Conservation (phyloP, 495 filamentous ascomycete species). For the Acidiella bohemica region DNA sequence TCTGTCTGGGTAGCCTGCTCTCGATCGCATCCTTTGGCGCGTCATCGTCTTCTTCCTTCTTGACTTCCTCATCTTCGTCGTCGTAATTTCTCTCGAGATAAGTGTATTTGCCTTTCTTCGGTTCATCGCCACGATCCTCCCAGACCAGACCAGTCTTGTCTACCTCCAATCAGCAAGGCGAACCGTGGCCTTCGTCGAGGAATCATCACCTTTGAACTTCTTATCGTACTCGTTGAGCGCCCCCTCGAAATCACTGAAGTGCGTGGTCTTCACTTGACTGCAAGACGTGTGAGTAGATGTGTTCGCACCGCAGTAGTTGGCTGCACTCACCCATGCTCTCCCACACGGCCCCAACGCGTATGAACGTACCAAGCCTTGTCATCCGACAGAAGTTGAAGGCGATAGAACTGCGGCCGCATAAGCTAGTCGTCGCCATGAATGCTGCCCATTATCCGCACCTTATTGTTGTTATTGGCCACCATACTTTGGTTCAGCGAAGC, state of each 20-base stretch:
- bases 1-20: slow-evolving; percentile 13
- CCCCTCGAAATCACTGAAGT: slow-evolving; percentile 20
- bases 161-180: not conserved
- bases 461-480: slow-evolving; percentile 27
- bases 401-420: slow-evolving; percentile 12
- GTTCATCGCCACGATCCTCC: slow-evolving; percentile 39
- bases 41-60: slow-evolving; percentile 1
- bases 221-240: slow-evolving; percentile 48
- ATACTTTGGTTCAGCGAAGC: slow-evolving; percentile 49
- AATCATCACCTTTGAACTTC: slow-evolving; percentile 63
- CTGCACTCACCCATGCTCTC: slow-evolving; percentile 36
- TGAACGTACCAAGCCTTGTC: not conserved
- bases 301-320: slow-evolving; percentile 35
- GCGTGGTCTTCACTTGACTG: slow-evolving; percentile 4
- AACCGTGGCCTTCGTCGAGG: not conserved
- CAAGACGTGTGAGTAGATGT: not conserved
- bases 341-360: slow-evolving; percentile 9
- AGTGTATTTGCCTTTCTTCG: slow-evolving; percentile 56
- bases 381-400: slow-evolving; percentile 18
- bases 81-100: slow-evolving; percentile 62
- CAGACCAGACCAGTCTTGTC: slow-evolving; percentile 4
- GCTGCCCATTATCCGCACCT: slow-evolving; percentile 5
- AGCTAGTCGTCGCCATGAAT: not conserved
- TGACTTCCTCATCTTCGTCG: slow-evolving; percentile 37
- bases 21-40: not conserved